phyloP scores from a whole-genome alignment of 2,329 filamentous ascomycete genomes.

The Colletotrichum sp. region DNA sequence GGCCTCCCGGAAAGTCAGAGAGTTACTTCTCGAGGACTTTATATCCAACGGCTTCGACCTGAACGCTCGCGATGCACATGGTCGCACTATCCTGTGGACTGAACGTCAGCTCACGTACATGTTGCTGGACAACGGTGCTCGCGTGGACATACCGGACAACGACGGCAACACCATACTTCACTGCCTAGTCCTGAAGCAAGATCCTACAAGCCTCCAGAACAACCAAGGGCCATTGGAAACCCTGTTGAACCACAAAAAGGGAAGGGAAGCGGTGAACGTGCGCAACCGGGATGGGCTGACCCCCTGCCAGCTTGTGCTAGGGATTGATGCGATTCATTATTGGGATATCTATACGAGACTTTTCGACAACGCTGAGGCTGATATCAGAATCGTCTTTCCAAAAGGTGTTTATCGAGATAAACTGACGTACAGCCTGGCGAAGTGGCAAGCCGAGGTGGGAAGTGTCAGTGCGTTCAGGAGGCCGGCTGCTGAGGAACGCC shows the following conservation, averaged over 20 bases:
- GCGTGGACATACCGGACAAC: not conserved
- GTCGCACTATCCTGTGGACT: not conserved
- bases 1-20: not conserved
- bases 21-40: not conserved
- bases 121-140: not conserved
- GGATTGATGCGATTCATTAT: not conserved
- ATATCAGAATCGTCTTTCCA: not conserved
- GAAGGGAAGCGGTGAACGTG: not conserved
- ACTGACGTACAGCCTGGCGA: not conserved
- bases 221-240: not conserved
- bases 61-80: not conserved
- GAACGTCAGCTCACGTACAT: not conserved
- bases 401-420: not conserved
- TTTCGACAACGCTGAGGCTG: not conserved
- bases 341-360: not conserved
- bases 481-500: not conserved
- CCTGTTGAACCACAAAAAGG: not conserved
- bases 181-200: not conserved
- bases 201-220: fast-evolving
- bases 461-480: not conserved
- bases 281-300: not conserved
- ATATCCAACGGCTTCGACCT: not conserved
- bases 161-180: not conserved
- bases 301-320: not conserved
- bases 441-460: not conserved